These are phyloP conservation scores for Neurospora sp. DNA, from an alignment of 2,329 filamentous ascomycete species.

Conservation along the genomic window DNA sequence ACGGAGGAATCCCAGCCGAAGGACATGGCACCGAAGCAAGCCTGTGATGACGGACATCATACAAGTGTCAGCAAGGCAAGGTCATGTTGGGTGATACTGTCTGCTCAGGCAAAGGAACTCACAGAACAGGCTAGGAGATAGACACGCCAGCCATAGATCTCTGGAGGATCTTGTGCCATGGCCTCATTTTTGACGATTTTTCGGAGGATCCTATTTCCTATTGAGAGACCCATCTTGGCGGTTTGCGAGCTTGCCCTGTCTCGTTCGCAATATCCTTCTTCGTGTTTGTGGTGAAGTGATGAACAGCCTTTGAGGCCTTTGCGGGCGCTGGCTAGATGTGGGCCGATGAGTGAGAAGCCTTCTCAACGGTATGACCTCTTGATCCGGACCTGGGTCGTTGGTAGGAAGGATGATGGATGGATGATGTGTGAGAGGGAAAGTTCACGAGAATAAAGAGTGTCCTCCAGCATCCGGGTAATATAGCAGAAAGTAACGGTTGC, in stretches of 20 bases:
- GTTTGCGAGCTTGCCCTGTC: neutral
- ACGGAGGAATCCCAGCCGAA: constrained; percentile 56
- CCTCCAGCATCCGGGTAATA: neutral
- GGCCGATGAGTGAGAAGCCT: neutral
- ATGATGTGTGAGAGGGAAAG: neutral
- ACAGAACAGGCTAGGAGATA: constrained; percentile 52
- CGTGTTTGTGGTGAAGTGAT: neutral
- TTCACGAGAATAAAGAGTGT: neutral
- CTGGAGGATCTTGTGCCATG: constrained; percentile 54
- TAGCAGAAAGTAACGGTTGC: neutral
- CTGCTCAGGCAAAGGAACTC: constrained; percentile 11
- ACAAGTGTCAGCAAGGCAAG: constrained; percentile 2
- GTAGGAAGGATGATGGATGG: neutral
- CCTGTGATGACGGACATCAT: constrained; percentile 12
- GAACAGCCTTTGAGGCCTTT: neutral
- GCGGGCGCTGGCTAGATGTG: neutral
- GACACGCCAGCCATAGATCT: constrained; percentile 63
- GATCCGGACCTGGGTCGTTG: neutral
- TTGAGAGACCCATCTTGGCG: constrained; percentile 14
- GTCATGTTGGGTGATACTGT: neutral
- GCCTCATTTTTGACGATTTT: constrained; percentile 47
- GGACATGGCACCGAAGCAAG: constrained; percentile 40
- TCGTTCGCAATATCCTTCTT: neutral
- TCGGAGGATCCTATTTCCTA: constrained; percentile 21
- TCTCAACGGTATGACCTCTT: neutral